Evolutionary conservation across 768 basidiomycete genomes (phyloP).

Genomic region (Psilocybe cyanescens): DNA sequence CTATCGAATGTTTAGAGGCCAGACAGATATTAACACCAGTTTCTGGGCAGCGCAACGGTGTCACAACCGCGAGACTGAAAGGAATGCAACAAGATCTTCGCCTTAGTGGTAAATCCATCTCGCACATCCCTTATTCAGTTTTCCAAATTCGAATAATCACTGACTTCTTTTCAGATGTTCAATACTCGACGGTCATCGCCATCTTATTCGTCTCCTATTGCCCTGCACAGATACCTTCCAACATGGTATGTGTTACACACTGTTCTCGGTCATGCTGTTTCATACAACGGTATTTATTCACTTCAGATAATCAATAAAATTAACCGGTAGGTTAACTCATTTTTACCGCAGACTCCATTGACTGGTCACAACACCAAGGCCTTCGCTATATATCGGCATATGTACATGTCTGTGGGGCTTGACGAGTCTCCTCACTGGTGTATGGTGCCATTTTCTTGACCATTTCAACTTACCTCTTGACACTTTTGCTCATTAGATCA

Average conservation of each 20-base stretch:
- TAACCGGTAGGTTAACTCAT: slow-evolving; percentile 39
- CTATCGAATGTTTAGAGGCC: background rate
- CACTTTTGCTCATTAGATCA: slow-evolving; percentile 34
- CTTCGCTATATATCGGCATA: slow-evolving; percentile 61
- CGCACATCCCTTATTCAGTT: background rate
- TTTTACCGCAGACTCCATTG: background rate
- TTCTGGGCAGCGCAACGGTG: slow-evolving; percentile 43
- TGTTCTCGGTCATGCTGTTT: background rate
- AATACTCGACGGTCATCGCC: slow-evolving; percentile 29
- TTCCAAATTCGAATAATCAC: background rate
- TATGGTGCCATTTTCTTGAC: slow-evolving; percentile 26
- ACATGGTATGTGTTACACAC: slow-evolving; percentile 47
- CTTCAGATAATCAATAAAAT: slow-evolving; percentile 57
- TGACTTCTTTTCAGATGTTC: slow-evolving; percentile 24
- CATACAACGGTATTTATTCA: background rate
- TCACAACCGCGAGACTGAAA: slow-evolving; percentile 54
- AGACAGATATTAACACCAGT: background rate
- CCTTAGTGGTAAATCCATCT: slow-evolving; percentile 38
- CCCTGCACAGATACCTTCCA: slow-evolving; percentile 68
- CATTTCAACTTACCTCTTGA: background rate
- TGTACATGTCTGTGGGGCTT: slow-evolving; percentile 69
- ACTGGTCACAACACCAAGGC: slow-evolving; percentile 37
- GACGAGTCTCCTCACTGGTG: slow-evolving; percentile 66
- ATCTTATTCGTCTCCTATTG: slow-evolving; percentile 53
- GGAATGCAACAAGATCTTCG: slow-evolving; percentile 53